Evolutionary conservation across 2,329 filamentous ascomycete species (phyloP).

Genomic region (Ustilaginoidea virens): DNA sequence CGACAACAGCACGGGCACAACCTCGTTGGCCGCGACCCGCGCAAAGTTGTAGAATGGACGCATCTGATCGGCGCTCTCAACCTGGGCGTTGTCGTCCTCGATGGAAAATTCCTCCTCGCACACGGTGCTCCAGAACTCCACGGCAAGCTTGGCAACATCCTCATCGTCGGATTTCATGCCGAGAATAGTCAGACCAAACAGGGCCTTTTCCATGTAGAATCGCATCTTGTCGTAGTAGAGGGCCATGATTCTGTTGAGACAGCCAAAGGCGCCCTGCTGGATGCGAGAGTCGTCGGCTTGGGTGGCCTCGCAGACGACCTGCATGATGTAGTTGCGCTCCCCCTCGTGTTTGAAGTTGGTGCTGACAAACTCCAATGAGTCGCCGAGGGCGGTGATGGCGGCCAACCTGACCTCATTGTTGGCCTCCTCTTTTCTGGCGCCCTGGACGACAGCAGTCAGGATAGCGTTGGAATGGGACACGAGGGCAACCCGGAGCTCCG

Average conservation of each 20-base stretch:
- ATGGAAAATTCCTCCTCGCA: slow-evolving; percentile 98
- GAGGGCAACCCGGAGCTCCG: slow-evolving; percentile 67
- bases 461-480: slow-evolving; percentile 91
- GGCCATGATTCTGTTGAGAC: slow-evolving; percentile 95
- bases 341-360: slow-evolving; percentile 99
- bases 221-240: slow-evolving; percentile 99
- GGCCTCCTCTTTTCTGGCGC: slow-evolving; percentile 88
- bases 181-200: slow-evolving; percentile 92
- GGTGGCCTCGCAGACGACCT: slow-evolving; percentile 97
- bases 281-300: slow-evolving; percentile 84
- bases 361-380: slow-evolving; percentile 92
- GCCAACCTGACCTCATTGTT: slow-evolving; percentile 84
- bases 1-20: slow-evolving; percentile 78
- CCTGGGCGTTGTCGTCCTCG: slow-evolving; percentile 78
- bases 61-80: slow-evolving; percentile 67
- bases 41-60: slow-evolving; percentile 94
- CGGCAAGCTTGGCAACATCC: slow-evolving; percentile 92
- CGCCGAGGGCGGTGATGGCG: slow-evolving; percentile 84
- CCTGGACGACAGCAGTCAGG: slow-evolving; percentile 92
- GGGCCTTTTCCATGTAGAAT: slow-evolving; percentile 99
- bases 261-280: slow-evolving; percentile 91
- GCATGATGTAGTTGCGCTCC: slow-evolving; percentile 99
- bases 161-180: slow-evolving; percentile 98
- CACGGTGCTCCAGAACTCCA: slow-evolving; percentile 99
- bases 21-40: slow-evolving; percentile 80